phyloP scores from a whole-genome alignment of 306 rosid species.

The Acacia confusa region DNA sequence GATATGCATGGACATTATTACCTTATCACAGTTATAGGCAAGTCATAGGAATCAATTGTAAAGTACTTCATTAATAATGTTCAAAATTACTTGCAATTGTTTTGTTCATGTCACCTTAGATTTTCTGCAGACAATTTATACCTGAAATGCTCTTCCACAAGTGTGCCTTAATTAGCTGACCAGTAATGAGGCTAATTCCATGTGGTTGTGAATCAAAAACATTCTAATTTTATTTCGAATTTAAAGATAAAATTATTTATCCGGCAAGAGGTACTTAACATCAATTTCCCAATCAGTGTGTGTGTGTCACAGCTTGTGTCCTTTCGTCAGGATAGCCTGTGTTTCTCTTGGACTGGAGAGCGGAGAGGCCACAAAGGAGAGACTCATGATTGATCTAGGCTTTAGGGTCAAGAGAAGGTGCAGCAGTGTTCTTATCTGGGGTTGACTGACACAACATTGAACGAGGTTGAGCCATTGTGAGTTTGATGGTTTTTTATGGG shows the following conservation, averaged over 20 bases:
- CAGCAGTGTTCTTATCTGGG: background rate
- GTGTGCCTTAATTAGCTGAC: constrained; percentile 14
- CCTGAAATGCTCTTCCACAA: background rate
- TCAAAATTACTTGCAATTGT: constrained; percentile 9
- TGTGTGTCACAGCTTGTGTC: background rate
- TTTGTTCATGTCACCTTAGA: constrained; percentile 9
- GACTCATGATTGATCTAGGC: background rate
- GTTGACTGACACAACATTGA: background rate
- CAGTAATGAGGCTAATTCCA: constrained; percentile 5
- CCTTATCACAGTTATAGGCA: constrained; percentile 9
- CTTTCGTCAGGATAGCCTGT: background rate
- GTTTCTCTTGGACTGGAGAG: background rate
- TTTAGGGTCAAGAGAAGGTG: background rate
- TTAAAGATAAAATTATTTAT: background rate
- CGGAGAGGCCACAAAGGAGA: background rate
- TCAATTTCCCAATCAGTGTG: background rate
- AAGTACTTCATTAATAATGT: background rate
- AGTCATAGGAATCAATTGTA: background rate
- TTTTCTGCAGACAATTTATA: constrained; percentile 6
- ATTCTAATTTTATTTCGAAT: background rate
- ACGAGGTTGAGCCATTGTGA: background rate
- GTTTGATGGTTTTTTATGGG: background rate
- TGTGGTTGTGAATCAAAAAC: background rate
- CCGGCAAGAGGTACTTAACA: background rate
- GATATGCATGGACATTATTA: constrained; percentile 11